phyloP scores from a whole-genome alignment of 257 asterid genomes.

The Przewalskia tangutica region DNA sequence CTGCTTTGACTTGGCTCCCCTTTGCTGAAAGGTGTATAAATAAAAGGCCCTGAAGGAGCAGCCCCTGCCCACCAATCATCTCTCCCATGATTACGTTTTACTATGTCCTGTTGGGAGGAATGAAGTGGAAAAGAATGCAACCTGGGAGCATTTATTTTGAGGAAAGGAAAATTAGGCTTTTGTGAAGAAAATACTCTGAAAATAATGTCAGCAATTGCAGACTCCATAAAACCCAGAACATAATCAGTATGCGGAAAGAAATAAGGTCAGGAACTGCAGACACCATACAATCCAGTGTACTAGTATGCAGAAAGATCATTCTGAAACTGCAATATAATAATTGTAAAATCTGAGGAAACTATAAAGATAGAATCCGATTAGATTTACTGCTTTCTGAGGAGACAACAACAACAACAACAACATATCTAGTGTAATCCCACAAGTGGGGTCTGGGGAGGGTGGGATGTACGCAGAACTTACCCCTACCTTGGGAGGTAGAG shows the following conservation, averaged over 20 bases:
- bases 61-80: conserved; percentile 99
- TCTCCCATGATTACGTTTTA: conserved; percentile 67
- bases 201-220: not conserved
- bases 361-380: not conserved
- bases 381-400: not conserved
- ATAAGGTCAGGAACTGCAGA: not conserved
- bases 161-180: conserved; percentile 12
- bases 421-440: too few relatives aligned
- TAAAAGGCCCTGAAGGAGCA: conserved; percentile 98
- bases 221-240: not conserved
- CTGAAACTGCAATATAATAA: not conserved
- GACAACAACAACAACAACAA: too few relatives aligned
- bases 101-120: conserved; percentile 84
- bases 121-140: conserved; percentile 92
- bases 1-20: conserved; percentile 62
- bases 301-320: not conserved
- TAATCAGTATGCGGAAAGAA: not conserved
- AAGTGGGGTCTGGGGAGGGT: too few relatives aligned
- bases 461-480: too few relatives aligned
- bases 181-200: not conserved
- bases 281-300: not conserved
- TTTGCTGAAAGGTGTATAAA: conserved; percentile 97
- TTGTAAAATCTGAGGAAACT: not conserved
- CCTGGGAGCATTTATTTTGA: conserved; percentile 31
- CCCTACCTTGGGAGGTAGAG: too few relatives aligned